Evolutionary conservation across 768 basidiomycete species (phyloP), one percentile per base, ranked within the genome.

Genomic region (Lentinula guzmanii): DNA sequence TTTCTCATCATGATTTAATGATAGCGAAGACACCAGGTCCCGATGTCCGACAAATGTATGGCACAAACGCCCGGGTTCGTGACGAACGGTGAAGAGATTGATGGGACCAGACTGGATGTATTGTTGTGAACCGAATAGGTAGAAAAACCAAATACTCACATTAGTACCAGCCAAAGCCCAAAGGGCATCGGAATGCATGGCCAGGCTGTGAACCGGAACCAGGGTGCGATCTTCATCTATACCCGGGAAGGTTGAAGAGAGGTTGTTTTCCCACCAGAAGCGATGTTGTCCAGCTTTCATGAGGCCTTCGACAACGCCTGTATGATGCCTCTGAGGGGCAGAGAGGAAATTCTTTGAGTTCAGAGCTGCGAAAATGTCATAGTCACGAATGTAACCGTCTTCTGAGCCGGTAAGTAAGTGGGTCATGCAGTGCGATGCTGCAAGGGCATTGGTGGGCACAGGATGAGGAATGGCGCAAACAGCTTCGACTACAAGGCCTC

Each of bases 381-480:
- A 98, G 75, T 92, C 84, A 41, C 95, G 85, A 48, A 98, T 89
- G 66, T 93, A 95, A 8, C 95, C 95, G 70, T 98, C 95, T 65
- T 96, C 90, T 11, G 91, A 92, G 39, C 95, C 95, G 13, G 95
- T 95, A 35, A 96, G 72, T 21, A 97, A 77, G 70, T 95, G 92
- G 18, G 90, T 86, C 83, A 95, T 86, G 74, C 95, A 96, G 31
- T 83, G 74, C 0, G 93, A 94, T 3, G 90, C 80, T 9, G 94
- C 90, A 11, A 98, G 83, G n/a, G 90, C 82, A 72, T 97, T 91
- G 0, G 91, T 93, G 4, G 93, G 86, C 4, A 84, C 86, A 4
- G 93, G 93, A 65, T 95, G 91, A 1, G 95, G 92, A 60, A 98
- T 84, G 18, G 93, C 93, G 64, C 90, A 93, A 63, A 96, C 85